phyloP scores from a whole-genome alignment of 129 eudicot species.

The Tanacetum coccineum region DNA sequence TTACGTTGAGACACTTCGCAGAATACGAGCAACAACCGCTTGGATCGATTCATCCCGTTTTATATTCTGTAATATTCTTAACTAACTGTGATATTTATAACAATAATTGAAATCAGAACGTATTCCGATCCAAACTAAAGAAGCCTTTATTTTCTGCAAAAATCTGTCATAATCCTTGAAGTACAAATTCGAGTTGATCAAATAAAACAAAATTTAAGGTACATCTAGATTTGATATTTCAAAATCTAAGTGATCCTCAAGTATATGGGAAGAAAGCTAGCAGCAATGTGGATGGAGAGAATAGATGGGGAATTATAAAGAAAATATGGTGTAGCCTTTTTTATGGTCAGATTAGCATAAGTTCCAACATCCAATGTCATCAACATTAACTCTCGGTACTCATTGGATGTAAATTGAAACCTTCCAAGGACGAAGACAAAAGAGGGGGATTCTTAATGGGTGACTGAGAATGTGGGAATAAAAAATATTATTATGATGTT shows the following conservation, averaged over 20 bases:
- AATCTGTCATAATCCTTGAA: not conserved
- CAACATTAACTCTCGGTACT: constrained; percentile 22
- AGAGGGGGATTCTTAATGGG: constrained; percentile 10
- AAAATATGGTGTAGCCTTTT: constrained; percentile 81
- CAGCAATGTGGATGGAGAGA: not conserved
- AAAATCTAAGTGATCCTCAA: not conserved
- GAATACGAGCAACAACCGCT: constrained; percentile 7
- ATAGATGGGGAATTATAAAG: constrained; percentile 31
- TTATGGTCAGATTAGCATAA: constrained; percentile 76
- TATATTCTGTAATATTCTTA: not conserved
- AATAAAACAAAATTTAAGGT: constrained; percentile 3
- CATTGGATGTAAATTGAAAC: no score
- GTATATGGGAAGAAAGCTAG: constrained; percentile 23
- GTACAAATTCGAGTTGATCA: no score
- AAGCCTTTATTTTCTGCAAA: constrained; percentile 7
- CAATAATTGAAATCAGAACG: not conserved
- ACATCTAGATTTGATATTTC: constrained; percentile 16
- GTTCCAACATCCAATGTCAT: constrained; percentile 44
- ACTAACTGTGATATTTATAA: no score
- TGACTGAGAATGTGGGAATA: constrained; percentile 7
- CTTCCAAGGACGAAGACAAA: constrained; percentile 4
- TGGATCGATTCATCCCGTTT: constrained; percentile 30
- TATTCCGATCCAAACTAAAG: no score
- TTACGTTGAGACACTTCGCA: no score
- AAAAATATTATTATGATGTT: constrained; percentile 32